Conservation (phyloP, 768 basidiomycete genomes). For the Phaffia tasmanica region DNA sequence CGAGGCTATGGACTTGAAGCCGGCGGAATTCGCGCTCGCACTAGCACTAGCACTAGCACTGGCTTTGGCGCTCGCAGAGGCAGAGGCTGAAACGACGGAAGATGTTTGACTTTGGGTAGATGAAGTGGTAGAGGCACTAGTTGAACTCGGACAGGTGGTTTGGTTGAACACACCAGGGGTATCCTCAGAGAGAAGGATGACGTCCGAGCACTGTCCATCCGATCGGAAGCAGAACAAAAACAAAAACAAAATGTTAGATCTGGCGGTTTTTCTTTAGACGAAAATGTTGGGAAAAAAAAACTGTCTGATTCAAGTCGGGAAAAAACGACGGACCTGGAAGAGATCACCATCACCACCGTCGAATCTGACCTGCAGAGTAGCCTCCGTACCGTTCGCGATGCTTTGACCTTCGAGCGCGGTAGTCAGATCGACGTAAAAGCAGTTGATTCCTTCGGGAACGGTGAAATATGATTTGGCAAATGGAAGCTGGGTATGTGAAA, state of each 20-base stretch:
- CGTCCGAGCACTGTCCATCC: slow-evolving; percentile 57
- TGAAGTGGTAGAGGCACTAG: slow-evolving; percentile 23
- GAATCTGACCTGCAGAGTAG: slow-evolving; percentile 15
- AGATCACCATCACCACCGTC: slow-evolving; percentile 21
- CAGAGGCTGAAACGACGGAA: slow-evolving; percentile 1
- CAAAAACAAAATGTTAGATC: not conserved
- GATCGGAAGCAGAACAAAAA: not conserved
- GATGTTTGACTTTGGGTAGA: not conserved
- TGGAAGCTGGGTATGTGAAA: not conserved
- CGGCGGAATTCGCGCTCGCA: no score
- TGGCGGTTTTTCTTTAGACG: not conserved
- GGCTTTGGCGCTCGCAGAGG: not conserved
- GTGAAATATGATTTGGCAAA: slow-evolving; percentile 6
- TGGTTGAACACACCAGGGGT: slow-evolving; percentile 43
- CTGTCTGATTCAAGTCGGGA: no score
- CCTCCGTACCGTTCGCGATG: slow-evolving; percentile 22
- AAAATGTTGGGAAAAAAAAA: not conserved
- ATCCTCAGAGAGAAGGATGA: slow-evolving; percentile 52
- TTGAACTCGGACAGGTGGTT: slow-evolving; percentile 28
- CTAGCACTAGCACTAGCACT: not conserved
- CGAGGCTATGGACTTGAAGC: no score
- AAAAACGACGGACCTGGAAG: slow-evolving; percentile 18
- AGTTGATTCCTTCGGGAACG: slow-evolving; percentile 9
- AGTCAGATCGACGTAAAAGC: slow-evolving; percentile 13
- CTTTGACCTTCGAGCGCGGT: slow-evolving; percentile 1